A percentile compares a stretch with the other conserved stretches of the same genome.
phyloP scores from a whole-genome alignment of 108 stramenopile species.

The Epithemia pelagica region DNA sequence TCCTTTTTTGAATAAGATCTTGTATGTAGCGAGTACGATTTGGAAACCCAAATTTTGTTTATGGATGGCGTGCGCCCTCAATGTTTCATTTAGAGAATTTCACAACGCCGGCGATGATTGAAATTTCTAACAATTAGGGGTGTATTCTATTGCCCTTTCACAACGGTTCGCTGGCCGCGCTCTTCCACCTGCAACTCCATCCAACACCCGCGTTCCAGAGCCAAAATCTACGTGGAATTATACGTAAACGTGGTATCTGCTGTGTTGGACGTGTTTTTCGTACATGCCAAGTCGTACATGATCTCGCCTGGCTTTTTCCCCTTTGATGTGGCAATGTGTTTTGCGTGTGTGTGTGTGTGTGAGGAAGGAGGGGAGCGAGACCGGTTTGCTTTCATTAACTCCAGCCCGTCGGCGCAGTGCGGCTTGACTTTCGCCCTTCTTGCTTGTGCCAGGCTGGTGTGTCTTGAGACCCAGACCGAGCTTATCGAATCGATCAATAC shows the following conservation, averaged over 20 bases:
- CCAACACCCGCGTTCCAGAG: neutral
- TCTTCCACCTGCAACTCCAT: neutral
- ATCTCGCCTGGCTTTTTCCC: neutral
- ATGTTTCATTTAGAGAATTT: neutral
- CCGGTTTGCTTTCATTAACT: too few relatives aligned
- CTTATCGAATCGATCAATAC: too few relatives aligned
- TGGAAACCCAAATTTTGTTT: neutral
- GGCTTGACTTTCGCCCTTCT: constrained; percentile 1
- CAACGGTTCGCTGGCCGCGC: neutral
- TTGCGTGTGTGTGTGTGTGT: too few relatives aligned
- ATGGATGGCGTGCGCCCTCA: neutral
- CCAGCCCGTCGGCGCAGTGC: constrained; percentile 1
- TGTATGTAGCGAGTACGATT: too few relatives aligned
- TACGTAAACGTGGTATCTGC: neutral
- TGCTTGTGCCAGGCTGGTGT: neutral
- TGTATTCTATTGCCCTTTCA: neutral
- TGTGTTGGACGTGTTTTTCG: neutral
- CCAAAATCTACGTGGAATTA: neutral
- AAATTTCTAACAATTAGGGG: neutral
- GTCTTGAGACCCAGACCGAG: neutral
- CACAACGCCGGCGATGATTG: neutral
- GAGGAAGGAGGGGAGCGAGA: too few relatives aligned
- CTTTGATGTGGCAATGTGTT: too few relatives aligned
- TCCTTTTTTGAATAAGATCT: neutral
- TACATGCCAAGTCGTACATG: neutral